A percentile compares a stretch with the other conserved stretches of the same genome.
These are phyloP conservation scores for Pleurotus cornucopiae DNA, from an alignment of 768 basidiomycete genomes.

Conservation along the genomic window DNA sequence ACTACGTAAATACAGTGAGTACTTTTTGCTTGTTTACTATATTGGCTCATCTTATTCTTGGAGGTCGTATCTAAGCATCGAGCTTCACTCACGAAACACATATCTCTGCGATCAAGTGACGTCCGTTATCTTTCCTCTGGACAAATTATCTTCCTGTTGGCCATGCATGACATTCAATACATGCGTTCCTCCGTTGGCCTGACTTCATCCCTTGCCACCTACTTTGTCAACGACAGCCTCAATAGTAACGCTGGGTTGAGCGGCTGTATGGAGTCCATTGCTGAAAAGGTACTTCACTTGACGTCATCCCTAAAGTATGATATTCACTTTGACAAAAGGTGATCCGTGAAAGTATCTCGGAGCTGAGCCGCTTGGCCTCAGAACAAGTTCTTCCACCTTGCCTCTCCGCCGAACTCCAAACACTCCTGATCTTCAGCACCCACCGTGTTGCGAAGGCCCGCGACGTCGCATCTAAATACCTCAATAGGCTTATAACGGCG, in stretches of 20 bases:
- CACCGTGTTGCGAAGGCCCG: constrained; percentile 81
- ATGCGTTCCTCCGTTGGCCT: constrained; percentile 78
- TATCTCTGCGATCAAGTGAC: constrained; percentile 63
- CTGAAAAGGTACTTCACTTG: constrained; percentile 61
- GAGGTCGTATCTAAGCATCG: constrained; percentile 75
- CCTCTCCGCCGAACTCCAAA: constrained; percentile 69
- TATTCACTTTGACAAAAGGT: constrained; percentile 44
- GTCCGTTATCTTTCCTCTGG: constrained; percentile 73
- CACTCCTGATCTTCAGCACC: constrained; percentile 73
- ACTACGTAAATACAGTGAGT: constrained; percentile 73
- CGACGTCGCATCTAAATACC: constrained; percentile 76
- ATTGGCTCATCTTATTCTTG: constrained; percentile 6
- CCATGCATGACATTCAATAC: constrained; percentile 84
- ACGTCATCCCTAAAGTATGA: neutral
- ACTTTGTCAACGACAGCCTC: constrained; percentile 84
- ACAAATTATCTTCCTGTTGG: constrained; percentile 80
- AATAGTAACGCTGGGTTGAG: constrained; percentile 67
- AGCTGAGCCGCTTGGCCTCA: constrained; percentile 70
- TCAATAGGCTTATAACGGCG: constrained; percentile 80
- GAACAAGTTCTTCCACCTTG: constrained; percentile 71
- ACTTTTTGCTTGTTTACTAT: neutral
- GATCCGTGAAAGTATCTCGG: constrained; percentile 67
- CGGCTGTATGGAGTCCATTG: constrained; percentile 80
- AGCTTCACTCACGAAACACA: constrained; percentile 53
- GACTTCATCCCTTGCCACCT: constrained; percentile 78